Base-by-base conservation (phyloP, 345 rosid species). In the Lumnitzera racemosa region DNA sequence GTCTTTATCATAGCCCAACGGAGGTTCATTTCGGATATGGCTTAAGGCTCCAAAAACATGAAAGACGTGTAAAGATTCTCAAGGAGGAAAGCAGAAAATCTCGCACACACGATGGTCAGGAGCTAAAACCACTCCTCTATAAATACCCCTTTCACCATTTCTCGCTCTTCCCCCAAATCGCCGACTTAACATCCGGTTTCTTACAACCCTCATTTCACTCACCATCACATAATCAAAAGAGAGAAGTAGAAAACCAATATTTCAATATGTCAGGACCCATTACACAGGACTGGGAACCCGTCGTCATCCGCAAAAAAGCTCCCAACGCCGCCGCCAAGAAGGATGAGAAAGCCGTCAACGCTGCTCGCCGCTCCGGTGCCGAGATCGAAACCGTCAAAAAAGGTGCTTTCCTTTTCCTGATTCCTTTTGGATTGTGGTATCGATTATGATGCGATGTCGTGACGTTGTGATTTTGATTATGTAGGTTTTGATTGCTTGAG, bases 221-320 rank as follows among this genome's bases (percentile, higher is more conserved):
- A 36, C 43, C 7, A 5, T 7, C 0, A 36, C 36, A 36, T 1
- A 36, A 36, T 36, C 11, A 3, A 5, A 36, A 36, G 43, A 36
- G 11, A 36, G 43, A 36, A 36, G 43, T 5, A 36, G 43, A 36
- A 29, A 36, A 1, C 43, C 43, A 53, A 53, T 20, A 20, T 20
- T 29, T 29, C 24, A 31, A 61, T 20, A 88, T 85, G 90, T 62
- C 89, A 5, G 89, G 91, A 76, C 88, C 89, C 24, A 58, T 88
- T 49, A 63, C 76, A 24, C 96, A 88, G 73, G 96, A 88, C 73
- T 88, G 96, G 96, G 96, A 85, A 61, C 96, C 96, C 3, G 90
- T 88, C 46, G 92, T 85, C 24, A 85, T 88, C 65, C 75, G 90
- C 12, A 88, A 88, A 67, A 67, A 67, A 53, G 66, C 71, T 5